Evolutionary conservation across 139 green algal genomes (phyloP), one percentile per base, ranked within the genome.

Genomic region (Coccomyxa sp.): DNA sequence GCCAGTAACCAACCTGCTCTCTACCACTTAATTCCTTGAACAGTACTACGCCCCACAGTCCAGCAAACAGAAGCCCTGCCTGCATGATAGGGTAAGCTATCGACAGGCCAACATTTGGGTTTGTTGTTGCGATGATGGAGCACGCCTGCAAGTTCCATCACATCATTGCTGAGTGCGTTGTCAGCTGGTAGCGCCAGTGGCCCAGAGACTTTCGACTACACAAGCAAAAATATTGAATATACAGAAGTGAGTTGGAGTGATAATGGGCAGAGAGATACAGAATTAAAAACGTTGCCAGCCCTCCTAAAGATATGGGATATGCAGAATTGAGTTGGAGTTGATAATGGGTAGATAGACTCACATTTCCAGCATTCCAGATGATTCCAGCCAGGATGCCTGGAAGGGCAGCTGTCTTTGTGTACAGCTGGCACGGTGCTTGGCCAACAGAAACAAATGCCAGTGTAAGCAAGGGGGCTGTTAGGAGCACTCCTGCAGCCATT

Each of bases 61-160:
- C 89, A 25, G 86, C 86, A 25, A 92, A 66, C 90, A 84, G 30
- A 92, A 82, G 13, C 86, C 88, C 31, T 78, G 89, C 63, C 21
- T 92, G 89, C 85, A 90, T 79, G 60, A 88, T 81, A 10, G 88
- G 88, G 77, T 90, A 91, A 30, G 88, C 88, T 30, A 90, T 76
- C 18, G 76, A 71, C 30, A 88, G 45, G 17, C 83, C 83, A 63
- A 91, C 78, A 13, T 63, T 28, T 23, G 84, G 76, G 57, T 88
- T 58, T 57, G 75, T 60, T 7, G 90, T 83, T 27, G 89, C 88
- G 23, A 86, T 14, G 15, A 92, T 92, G 81, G 59, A 80, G 45
- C 21, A 77, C 12, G 60, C 78, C 28, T 85, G 81, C 14, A 57
- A 79, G 30, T 31, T 25, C 18, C 63, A 71, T 28, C 63, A 71